Conservation (phyloP, 129 eudicot species). For the Tagetes erecta region DNA sequence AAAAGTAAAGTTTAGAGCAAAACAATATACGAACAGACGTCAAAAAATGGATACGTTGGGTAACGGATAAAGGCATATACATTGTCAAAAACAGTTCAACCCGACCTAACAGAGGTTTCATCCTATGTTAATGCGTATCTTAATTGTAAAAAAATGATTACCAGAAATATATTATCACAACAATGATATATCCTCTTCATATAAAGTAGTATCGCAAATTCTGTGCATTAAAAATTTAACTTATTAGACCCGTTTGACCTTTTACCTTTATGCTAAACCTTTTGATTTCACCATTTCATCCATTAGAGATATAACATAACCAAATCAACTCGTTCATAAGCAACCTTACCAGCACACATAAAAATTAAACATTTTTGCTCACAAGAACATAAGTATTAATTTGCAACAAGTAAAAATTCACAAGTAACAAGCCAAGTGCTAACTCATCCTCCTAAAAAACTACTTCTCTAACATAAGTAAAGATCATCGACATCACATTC, state of each 20-base stretch:
- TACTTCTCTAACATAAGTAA: background rate
- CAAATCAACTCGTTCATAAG: background rate
- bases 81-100: background rate
- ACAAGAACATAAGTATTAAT: background rate
- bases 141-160: background rate
- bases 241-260: background rate
- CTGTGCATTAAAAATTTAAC: background rate
- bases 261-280: background rate
- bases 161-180: background rate
- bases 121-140: background rate
- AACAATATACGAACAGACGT: background rate
- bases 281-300: background rate
- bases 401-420: background rate
- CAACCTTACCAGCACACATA: background rate
- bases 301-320: background rate
- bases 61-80: background rate
- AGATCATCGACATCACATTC: background rate
- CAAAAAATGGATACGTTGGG: too few species aligned
- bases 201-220: background rate
- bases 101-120: background rate
- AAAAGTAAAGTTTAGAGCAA: slow-evolving; percentile 7
- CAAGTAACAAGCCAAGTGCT: background rate
- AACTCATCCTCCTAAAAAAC: background rate
- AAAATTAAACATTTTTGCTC: too few species aligned
- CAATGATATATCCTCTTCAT: background rate